Percentiles rank a stretch among this genome's conserved stretches.
Evolutionary conservation across 495 filamentous ascomycete species (phyloP).

Genomic region (Penicillium daleae): DNA sequence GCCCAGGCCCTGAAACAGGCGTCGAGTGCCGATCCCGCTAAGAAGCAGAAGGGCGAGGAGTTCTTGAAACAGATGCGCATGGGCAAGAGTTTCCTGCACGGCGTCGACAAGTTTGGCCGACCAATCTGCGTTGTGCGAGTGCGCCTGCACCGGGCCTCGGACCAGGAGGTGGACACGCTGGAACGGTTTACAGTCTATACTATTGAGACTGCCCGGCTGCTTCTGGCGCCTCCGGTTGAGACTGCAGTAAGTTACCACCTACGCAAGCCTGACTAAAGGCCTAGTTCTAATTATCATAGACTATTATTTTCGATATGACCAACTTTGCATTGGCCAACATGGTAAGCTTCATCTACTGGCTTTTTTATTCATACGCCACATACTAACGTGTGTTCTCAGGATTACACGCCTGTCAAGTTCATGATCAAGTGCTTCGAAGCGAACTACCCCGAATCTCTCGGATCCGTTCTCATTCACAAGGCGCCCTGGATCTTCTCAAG

Average conservation of each 20-base stretch:
- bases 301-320: slow-evolving; percentile 94
- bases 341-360: slow-evolving; percentile 52
- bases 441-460: slow-evolving; percentile 93
- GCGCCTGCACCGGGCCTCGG: slow-evolving; percentile 75
- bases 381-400: slow-evolving; percentile 51
- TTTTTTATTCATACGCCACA: neutral
- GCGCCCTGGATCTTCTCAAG: slow-evolving; percentile 96
- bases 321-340: slow-evolving; percentile 92
- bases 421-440: slow-evolving; percentile 99
- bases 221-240: slow-evolving; percentile 79
- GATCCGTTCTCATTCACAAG: slow-evolving; percentile 94
- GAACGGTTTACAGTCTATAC: slow-evolving; percentile 92
- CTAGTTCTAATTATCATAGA: slow-evolving; percentile 46
- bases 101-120: slow-evolving; percentile 78
- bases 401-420: slow-evolving; percentile 95
- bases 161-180: slow-evolving; percentile 78
- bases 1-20: slow-evolving; percentile 62
- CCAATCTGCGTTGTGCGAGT: slow-evolving; percentile 89
- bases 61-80: slow-evolving; percentile 83
- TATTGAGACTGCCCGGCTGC: slow-evolving; percentile 88
- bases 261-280: neutral
- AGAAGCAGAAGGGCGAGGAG: slow-evolving; percentile 73
- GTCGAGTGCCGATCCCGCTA: slow-evolving; percentile 54
- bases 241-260: slow-evolving; percentile 75
- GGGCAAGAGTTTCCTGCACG: slow-evolving; percentile 96